Base-by-base conservation (phyloP, 768 basidiomycete species). In the Ephemerocybe angulata region DNA sequence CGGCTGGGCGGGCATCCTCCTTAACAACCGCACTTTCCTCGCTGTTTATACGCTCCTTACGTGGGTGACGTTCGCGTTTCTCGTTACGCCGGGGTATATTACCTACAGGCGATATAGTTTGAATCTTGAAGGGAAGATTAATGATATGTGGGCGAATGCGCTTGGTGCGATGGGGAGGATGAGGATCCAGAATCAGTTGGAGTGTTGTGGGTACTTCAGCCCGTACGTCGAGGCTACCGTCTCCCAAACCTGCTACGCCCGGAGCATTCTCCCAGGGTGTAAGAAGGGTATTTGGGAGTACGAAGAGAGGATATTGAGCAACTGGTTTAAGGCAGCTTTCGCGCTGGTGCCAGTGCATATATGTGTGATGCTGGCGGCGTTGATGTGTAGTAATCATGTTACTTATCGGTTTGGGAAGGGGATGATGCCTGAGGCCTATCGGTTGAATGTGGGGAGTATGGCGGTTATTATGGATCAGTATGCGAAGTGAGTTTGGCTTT, bases 11-110 rank as follows among this genome's bases (percentile, higher is more conserved):
- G 90, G 90, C 29, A 84, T 92, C 66, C 75, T 93, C 29, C 82
- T 92, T 63, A 93, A 93, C 79, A 90, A 91, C 68, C 88, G 91
- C 52, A 72, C 82, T 52, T 90, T 93, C 81, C 83, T 92, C 57
- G 87, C 89, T 21, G 68, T 83, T 56, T 92, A 90, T 73, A 78
- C 88, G 62, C 85, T 90, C 69, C 65, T 87, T 42, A 79, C 85
- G 51, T 93, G 90, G 90, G 66, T 87, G 65, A 81, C 81, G 54
- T 86, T 93, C 63, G 86, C 76, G 2, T 71, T 90, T 57, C 78
- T 92, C 63, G 80, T 89, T 64, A 73, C 81, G 0, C 91, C 90
- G 0, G 90, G 90, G 0, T 93, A 93, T 70, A 71, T 90, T 60
- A 84, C 87, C 41, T 93, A 90, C 78, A 85, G 84, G 63, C 74